Percentiles rank a stretch among this genome's conserved stretches.
Conservation (phyloP, 352 stramenopile species). For the Phytopythium vexans region DNA sequence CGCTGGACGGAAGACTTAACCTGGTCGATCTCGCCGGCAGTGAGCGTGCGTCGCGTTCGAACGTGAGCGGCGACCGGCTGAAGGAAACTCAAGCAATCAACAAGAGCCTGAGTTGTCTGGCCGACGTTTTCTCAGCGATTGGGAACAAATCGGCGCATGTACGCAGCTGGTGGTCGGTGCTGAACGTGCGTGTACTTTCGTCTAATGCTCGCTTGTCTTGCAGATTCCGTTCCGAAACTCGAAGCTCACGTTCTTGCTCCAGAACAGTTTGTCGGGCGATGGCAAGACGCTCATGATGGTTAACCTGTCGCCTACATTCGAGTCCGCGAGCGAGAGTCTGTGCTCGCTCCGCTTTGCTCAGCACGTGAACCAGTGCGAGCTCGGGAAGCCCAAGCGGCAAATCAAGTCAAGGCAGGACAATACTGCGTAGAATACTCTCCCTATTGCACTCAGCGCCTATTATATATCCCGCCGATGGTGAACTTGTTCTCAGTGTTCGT, state of each 20-base stretch:
- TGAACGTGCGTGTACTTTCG: background rate
- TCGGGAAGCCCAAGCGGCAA: constrained; percentile 93
- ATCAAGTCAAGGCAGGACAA: constrained; percentile 76
- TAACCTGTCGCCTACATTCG: constrained; percentile 95
- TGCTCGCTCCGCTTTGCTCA: constrained; percentile 97
- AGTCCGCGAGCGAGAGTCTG: constrained; percentile 95
- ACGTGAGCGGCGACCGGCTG: constrained; percentile 88
- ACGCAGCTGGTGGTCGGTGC: constrained; percentile 16
- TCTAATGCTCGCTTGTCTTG: background rate
- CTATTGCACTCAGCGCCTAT: background rate
- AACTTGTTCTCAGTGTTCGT: background rate
- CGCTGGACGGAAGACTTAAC: constrained; percentile 69
- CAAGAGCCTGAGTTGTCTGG: constrained; percentile 98
- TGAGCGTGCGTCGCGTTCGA: constrained; percentile 78
- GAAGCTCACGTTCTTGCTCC: constrained; percentile 98
- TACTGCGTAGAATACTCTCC: background rate
- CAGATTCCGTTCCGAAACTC: constrained; percentile 97
- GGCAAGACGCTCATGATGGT: constrained; percentile 99
- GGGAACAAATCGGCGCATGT: constrained; percentile 94
- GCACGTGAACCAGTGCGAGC: constrained; percentile 96
- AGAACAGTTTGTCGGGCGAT: constrained; percentile 96
- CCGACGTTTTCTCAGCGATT: constrained; percentile 98
- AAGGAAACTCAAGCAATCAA: constrained; percentile 99
- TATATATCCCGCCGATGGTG: background rate
- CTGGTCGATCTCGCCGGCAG: constrained; percentile 81